Evolutionary conservation across 352 stramenopile species (phyloP).

Genomic region (Salisapilia sapeloensis): DNA sequence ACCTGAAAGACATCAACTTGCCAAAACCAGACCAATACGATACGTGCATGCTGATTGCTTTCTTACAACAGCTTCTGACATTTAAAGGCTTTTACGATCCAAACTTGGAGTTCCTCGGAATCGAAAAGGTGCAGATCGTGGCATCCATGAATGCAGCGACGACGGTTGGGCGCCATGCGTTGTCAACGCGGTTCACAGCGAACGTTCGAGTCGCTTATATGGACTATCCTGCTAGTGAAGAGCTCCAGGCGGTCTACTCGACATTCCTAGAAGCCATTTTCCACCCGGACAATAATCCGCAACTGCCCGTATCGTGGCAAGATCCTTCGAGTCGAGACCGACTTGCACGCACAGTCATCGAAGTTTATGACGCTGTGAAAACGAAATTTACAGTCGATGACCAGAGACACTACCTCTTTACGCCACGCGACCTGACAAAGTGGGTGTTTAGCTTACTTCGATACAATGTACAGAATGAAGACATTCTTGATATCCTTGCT

Average conservation of each 20-base stretch:
- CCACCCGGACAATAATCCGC: conserved; percentile 13
- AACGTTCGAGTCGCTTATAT: conserved; percentile 87
- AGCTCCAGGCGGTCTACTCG: conserved; percentile 83
- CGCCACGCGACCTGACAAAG: conserved; percentile 82
- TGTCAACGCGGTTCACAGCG: conserved; percentile 89
- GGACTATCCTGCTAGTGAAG: conserved; percentile 83
- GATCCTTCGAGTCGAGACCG: conserved; percentile 53
- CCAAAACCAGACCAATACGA: conserved; percentile 90
- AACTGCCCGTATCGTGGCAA: conserved; percentile 22
- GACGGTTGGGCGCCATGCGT: conserved; percentile 80
- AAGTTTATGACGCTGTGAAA: conserved; percentile 81
- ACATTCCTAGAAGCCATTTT: conserved; percentile 76
- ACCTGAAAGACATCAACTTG: conserved; percentile 94
- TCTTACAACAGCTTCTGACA: conserved; percentile 91
- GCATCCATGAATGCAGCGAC: conserved; percentile 89
- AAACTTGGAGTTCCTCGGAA: conserved; percentile 85
- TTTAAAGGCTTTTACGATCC: conserved; percentile 94
- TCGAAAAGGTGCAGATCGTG: conserved; percentile 90
- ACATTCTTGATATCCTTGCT: conserved; percentile 81
- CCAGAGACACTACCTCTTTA: conserved; percentile 91
- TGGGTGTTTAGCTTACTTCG: conserved; percentile 82
- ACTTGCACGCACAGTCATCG: conserved; percentile 78
- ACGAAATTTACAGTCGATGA: conserved; percentile 88
- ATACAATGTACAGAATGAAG: conserved; percentile 81
- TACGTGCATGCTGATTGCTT: conserved; percentile 93